These are phyloP conservation scores for Talaromyces piceae DNA, from an alignment of 2,329 filamentous ascomycete genomes.

Conservation along the genomic window DNA sequence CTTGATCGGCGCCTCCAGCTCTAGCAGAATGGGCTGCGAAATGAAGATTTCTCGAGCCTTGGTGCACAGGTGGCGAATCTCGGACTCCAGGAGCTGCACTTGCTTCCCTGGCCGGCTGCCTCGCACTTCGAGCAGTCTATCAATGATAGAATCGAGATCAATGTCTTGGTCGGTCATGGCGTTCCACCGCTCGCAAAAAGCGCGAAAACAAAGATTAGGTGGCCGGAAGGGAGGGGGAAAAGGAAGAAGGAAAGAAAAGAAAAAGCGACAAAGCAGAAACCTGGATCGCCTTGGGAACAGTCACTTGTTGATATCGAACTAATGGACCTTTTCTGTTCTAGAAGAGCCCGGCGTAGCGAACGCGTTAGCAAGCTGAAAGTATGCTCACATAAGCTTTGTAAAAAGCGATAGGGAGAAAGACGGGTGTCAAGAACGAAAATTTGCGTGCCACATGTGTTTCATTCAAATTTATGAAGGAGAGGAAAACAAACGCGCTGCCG, in stretches of 20 bases:
- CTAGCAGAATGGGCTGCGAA: conserved; percentile 93
- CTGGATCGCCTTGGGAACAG: not conserved
- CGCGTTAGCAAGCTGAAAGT: not conserved
- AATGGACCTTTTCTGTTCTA: not conserved
- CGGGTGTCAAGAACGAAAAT: too few species aligned
- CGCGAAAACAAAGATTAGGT: conserved; percentile 17
- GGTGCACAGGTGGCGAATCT: conserved; percentile 95
- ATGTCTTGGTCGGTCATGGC: conserved; percentile 74
- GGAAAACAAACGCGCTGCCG: not conserved
- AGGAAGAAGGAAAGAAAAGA: conserved; percentile 19
- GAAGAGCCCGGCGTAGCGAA: not conserved
- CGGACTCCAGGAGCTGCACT: conserved; percentile 90
- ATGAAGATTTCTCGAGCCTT: conserved; percentile 99
- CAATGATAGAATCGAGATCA: conserved; percentile 99
- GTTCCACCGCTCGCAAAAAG: conserved; percentile 30
- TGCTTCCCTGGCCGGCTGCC: conserved; percentile 97
- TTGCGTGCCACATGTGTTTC: too few species aligned
- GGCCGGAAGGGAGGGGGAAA: conserved; percentile 17
- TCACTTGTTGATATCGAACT: not conserved
- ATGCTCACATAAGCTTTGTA: not conserved
- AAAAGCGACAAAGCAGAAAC: conserved; percentile 2
- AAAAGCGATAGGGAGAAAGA: not conserved
- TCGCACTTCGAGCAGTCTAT: conserved; percentile 92
- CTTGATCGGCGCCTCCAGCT: conserved; percentile 98
- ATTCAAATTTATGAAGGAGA: not conserved